Conservation (phyloP, 2,329 filamentous ascomycete genomes). For the Pyrenophora tritici-repentis region DNA sequence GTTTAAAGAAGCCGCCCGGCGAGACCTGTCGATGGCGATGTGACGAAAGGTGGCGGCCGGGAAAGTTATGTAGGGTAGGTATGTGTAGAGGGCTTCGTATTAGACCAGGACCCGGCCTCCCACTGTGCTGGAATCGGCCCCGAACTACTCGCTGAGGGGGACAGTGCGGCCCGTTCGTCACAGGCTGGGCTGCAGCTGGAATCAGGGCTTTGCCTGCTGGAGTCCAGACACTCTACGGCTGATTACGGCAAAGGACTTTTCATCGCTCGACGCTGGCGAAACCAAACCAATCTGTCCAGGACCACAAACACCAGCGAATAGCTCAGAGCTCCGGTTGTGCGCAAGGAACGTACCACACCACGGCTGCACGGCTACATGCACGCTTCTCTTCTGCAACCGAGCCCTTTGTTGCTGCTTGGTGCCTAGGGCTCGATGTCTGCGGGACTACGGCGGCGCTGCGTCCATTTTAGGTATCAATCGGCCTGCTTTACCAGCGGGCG, state of each 20-base stretch:
- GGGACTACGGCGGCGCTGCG: slow-evolving; percentile 14
- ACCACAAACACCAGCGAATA: slow-evolving; percentile 2
- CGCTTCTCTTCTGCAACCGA: slow-evolving; percentile 13
- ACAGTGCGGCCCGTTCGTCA: slow-evolving; percentile 28
- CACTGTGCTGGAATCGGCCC: slow-evolving; percentile 35
- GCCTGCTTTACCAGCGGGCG: slow-evolving; percentile 14
- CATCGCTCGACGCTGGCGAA: neutral
- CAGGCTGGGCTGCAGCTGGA: slow-evolving; percentile 4
- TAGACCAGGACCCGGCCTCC: slow-evolving; percentile 28
- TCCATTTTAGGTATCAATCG: slow-evolving; percentile 11
- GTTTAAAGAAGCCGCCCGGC: slow-evolving; percentile 6
- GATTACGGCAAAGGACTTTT: slow-evolving; percentile 12
- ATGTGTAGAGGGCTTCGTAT: slow-evolving; percentile 12
- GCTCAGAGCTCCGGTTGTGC: slow-evolving; percentile 11
- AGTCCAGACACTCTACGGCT: slow-evolving; percentile 2
- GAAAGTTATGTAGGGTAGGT: slow-evolving; percentile 26
- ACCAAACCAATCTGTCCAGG: neutral
- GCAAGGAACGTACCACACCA: slow-evolving; percentile 7
- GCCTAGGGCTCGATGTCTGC: slow-evolving; percentile 18
- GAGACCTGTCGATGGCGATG: slow-evolving; percentile 17
- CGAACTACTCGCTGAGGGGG: slow-evolving; percentile 32
- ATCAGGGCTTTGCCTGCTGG: slow-evolving; percentile 1
- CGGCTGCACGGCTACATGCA: slow-evolving; percentile 20
- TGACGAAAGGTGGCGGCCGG: slow-evolving; percentile 13
- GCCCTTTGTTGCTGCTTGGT: slow-evolving; percentile 10